Conservation (phyloP, 108 stramenopile species). For the Cyclotella cryptica region DNA sequence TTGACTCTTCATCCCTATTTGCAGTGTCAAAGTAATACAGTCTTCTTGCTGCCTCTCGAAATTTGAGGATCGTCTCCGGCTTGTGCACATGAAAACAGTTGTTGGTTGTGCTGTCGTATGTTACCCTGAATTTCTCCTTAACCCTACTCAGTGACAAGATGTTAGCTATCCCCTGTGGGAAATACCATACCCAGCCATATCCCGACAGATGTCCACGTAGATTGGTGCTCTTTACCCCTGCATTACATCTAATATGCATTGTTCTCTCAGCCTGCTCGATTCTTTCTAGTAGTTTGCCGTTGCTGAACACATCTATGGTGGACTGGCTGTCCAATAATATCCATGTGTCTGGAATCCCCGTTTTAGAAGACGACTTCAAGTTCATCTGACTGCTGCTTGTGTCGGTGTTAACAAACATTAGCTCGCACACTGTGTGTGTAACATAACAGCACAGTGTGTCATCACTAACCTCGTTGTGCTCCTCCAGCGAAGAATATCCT, state of each 20-base stretch:
- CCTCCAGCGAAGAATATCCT: not conserved
- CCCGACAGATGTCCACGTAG: slow-evolving; percentile 32
- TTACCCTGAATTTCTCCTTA: not conserved
- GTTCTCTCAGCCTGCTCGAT: not conserved
- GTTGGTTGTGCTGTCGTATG: too few relatives aligned
- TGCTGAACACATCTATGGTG: slow-evolving; percentile 50
- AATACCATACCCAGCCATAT: slow-evolving; percentile 58
- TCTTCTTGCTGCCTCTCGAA: not conserved
- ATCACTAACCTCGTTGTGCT: too few relatives aligned
- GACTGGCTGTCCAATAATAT: slow-evolving; percentile 57
- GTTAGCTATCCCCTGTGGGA: slow-evolving; percentile 53
- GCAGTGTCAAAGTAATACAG: too few relatives aligned
- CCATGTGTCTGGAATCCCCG: slow-evolving; percentile 22
- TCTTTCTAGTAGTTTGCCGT: slow-evolving; percentile 26
- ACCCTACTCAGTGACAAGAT: slow-evolving; percentile 46
- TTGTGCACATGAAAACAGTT: too few relatives aligned
- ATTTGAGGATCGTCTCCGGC: slow-evolving; percentile 8
- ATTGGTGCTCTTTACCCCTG: not conserved
- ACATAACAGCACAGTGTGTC: too few relatives aligned
- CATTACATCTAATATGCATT: slow-evolving; percentile 32
- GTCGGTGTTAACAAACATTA: not conserved
- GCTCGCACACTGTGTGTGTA: not conserved
- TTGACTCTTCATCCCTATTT: too few relatives aligned
- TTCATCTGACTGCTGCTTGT: not conserved
- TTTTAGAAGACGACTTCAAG: not conserved